Conservation (phyloP, 139 green algal genomes). For the Picochlorum sp. region DNA sequence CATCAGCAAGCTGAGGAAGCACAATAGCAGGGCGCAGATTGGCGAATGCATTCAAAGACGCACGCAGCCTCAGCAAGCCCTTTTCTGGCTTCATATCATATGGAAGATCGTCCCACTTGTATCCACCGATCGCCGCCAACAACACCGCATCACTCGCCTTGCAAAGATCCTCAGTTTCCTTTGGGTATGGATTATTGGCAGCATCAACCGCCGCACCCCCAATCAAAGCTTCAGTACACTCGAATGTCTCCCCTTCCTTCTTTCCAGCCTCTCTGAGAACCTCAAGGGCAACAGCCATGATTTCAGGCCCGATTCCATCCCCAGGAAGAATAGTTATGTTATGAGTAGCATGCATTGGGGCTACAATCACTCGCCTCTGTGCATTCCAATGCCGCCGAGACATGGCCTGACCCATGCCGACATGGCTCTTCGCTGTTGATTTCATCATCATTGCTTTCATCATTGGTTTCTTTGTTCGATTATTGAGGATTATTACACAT, state of each 20-base stretch:
- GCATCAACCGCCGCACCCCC: constrained; percentile 93
- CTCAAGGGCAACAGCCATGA: constrained; percentile 73
- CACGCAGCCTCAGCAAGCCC: constrained; percentile 82
- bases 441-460: too few relatives aligned
- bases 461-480: too few relatives aligned
- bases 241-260: constrained; percentile 62
- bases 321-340: constrained; percentile 84
- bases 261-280: constrained; percentile 64
- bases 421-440: too few relatives aligned
- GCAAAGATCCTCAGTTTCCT: constrained; percentile 74
- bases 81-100: constrained; percentile 76
- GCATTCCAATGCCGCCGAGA: not conserved
- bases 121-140: constrained; percentile 88
- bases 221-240: constrained; percentile 76
- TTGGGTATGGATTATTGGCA: constrained; percentile 73
- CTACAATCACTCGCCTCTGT: constrained; percentile 1
- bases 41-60: constrained; percentile 87
- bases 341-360: constrained; percentile 29
- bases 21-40: constrained; percentile 96
- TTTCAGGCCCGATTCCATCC: constrained; percentile 97
- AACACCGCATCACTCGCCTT: constrained; percentile 84
- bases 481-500: too few relatives aligned
- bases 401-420: too few relatives aligned
- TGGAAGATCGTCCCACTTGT: constrained; percentile 96
- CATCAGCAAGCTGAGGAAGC: constrained; percentile 79